Evolutionary conservation across 176 grass and related monocot genomes (phyloP), one percentile per base, ranked within the genome.

Genomic region (Pharus latifolius): DNA sequence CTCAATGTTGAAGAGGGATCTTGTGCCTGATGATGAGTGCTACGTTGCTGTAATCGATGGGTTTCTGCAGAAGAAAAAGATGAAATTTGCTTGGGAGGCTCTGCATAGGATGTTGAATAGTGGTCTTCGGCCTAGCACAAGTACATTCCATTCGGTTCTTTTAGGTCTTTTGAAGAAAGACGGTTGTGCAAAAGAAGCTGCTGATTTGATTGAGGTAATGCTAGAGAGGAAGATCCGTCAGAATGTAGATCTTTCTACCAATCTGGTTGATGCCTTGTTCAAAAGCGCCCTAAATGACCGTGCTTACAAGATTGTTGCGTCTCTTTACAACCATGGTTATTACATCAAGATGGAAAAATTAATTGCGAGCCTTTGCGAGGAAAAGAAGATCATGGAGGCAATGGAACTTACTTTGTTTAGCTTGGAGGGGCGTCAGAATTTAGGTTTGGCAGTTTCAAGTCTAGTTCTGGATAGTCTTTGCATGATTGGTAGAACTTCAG

Each of bases 321-420:
- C 66, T 30, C 63, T 89, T 30, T 96, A 87, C 67, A 69, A 85
- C 44, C 63, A 84, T 53, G 93, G 93, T 20, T 92, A 89, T 65
- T 84, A 68, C 82, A 80, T 92, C 52, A 92, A 85, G 80, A 88
- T 92, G 86, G 93, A 89, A 64, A 87, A 85, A 13, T 6, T 92
- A 77, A 73, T 84, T 14, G 6, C 44, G 32, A 54, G 13, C 50
- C 67, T 96, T 35, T 92, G 88, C 7, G 11, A 85, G 68, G 60
- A 53, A 26, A 66, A 73, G 28, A 92, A 96, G 82, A 83, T 92
- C 35, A 70, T 72, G 48, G 86, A 92, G 72, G 93, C 93, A 45
- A 76, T 63, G 4, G 73, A 92, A 15, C 55, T 92, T 42, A 74
- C 85, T 64, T 49, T 85, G 70, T 87, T 92, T 85, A 87, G 93